Conservation (phyloP, 495 filamentous ascomycete species). For the Penicillium ochrochloron region DNA sequence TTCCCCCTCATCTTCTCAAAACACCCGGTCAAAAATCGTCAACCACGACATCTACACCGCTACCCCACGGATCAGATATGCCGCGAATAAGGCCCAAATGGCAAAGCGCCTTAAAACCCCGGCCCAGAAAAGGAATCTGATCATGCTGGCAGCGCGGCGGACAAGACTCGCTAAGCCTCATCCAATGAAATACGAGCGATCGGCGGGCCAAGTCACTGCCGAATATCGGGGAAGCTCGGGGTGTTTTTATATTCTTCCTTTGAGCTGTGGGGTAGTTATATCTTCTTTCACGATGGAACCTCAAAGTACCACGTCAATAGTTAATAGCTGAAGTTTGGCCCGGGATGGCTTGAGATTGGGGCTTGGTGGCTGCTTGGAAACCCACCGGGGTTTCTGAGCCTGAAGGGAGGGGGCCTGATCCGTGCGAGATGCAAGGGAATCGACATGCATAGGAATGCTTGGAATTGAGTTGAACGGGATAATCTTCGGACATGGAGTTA, state of each 20-base stretch:
- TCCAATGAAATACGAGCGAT: conserved; percentile 25
- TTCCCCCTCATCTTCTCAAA: neutral
- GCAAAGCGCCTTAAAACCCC: neutral
- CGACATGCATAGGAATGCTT: conserved; percentile 14
- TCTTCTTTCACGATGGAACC: conserved; percentile 25
- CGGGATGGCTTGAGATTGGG: conserved; percentile 1
- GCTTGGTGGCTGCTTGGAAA: conserved; percentile 1
- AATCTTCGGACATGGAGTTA: neutral
- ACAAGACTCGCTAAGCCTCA: neutral
- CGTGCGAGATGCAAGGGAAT: conserved; percentile 30
- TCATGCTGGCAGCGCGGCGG: neutral
- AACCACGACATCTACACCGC: neutral
- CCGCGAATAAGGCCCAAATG: neutral
- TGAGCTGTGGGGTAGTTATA: neutral
- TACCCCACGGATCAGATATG: neutral
- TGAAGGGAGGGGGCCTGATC: conserved; percentile 9
- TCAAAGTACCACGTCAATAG: conserved; percentile 20
- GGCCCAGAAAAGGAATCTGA: conserved; percentile 12
- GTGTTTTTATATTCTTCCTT: conserved; percentile 7
- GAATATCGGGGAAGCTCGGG: conserved; percentile 16
- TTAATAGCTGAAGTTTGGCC: neutral
- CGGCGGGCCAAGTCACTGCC: conserved; percentile 30
- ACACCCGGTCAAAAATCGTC: neutral
- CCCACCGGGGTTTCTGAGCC: neutral
- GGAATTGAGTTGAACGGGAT: neutral